Percentiles rank a stretch among this genome's conserved stretches.
Evolutionary conservation across 1,284 basidiomycete species (phyloP).

Genomic region (Golubevia pallescens): DNA sequence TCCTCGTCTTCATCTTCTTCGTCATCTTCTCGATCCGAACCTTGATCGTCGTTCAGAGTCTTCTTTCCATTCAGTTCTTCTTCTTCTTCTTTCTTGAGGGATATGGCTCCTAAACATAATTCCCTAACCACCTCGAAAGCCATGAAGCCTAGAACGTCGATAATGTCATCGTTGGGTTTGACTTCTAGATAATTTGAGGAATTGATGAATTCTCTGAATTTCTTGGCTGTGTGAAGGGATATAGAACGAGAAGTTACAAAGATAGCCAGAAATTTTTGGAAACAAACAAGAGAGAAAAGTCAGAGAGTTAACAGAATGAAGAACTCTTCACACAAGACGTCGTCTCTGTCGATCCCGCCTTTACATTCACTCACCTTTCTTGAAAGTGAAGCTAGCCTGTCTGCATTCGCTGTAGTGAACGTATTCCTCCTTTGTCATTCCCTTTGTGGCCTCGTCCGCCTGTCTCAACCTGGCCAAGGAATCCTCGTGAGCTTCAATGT

Average conservation of each 20-base stretch:
- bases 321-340: no score
- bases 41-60: neutral
- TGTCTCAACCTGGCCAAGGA: conserved; percentile 83
- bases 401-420: conserved; percentile 96
- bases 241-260: neutral
- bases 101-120: conserved; percentile 69
- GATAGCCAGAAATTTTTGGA: no score
- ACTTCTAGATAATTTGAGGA: conserved; percentile 86
- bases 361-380: conserved; percentile 75
- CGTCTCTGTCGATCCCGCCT: conserved; percentile 5
- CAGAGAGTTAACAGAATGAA: no score
- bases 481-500: conserved; percentile 93
- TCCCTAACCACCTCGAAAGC: conserved; percentile 96
- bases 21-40: neutral
- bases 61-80: conserved; percentile 1
- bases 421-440: conserved; percentile 97
- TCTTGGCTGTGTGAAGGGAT: no score
- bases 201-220: conserved; percentile 93
- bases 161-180: conserved; percentile 89
- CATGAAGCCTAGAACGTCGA: conserved; percentile 95
- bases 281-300: no score
- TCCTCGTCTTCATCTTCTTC: neutral
- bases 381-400: conserved; percentile 94
- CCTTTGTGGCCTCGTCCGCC: conserved; percentile 90
- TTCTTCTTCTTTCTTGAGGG: neutral